Conservation (phyloP, 2,329 filamentous ascomycete genomes). For the Scolecobasidium constrictum region DNA sequence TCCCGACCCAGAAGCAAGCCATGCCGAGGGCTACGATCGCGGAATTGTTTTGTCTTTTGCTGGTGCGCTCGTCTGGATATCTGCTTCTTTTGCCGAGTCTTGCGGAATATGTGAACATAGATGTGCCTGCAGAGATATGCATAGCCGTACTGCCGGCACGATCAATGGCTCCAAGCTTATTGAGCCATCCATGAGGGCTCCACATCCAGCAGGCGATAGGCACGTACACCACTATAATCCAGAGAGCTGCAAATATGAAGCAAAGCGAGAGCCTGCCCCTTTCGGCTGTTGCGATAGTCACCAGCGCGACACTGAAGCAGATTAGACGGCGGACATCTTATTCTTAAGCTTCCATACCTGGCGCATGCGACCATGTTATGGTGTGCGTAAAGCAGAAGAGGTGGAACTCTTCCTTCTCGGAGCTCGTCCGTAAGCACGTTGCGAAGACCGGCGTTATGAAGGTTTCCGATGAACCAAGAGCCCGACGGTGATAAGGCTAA, state of each 20-base stretch:
- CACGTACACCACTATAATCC: constrained; percentile 83
- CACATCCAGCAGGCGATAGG: constrained; percentile 93
- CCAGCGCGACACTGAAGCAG: constrained; percentile 67
- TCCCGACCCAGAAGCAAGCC: constrained; percentile 92
- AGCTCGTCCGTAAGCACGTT: constrained; percentile 66
- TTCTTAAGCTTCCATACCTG: constrained; percentile 45
- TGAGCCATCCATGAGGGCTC: constrained; percentile 75
- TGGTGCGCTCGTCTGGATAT: constrained; percentile 77
- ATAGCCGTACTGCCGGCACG: constrained; percentile 87
- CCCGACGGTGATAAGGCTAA: constrained; percentile 70
- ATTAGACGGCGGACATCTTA: too few relatives aligned
- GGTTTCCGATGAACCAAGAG: constrained; percentile 64
- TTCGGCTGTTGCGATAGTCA: constrained; percentile 76
- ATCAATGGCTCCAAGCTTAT: constrained; percentile 68
- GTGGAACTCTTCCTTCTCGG: constrained; percentile 63
- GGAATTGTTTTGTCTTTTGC: constrained; percentile 87
- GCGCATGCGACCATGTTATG: constrained; percentile 83
- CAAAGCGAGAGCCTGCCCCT: constrained; percentile 80
- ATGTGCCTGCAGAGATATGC: constrained; percentile 73
- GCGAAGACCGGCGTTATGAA: constrained; percentile 69
- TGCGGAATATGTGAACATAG: constrained; percentile 80
- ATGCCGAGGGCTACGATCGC: constrained; percentile 87
- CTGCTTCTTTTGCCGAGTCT: constrained; percentile 81
- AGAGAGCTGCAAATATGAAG: constrained; percentile 87
- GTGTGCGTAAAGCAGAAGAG: constrained; percentile 76